Evolutionary conservation across 805 yeast species (phyloP).

Genomic region (Ogataea polymorpha): DNA sequence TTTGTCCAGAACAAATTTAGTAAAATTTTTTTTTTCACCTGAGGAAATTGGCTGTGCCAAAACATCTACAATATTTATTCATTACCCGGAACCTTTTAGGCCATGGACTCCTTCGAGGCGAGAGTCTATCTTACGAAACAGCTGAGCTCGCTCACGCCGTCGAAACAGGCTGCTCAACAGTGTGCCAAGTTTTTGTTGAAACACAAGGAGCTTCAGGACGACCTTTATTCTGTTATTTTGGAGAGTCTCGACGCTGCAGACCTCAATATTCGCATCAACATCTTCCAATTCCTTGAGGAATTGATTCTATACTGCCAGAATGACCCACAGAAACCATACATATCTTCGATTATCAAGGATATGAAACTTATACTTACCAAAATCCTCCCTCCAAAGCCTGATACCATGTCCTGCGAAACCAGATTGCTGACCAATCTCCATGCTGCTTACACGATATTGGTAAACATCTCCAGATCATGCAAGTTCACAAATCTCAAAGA

Average conservation of each 20-base stretch:
- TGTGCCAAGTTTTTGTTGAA: slow-evolving; percentile 56
- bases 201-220: slow-evolving; percentile 60
- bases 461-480: slow-evolving; percentile 24
- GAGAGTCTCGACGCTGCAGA: slow-evolving; percentile 54
- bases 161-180: slow-evolving; percentile 47
- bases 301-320: slow-evolving; percentile 40
- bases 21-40: slow-evolving; percentile 8
- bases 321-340: slow-evolving; percentile 15
- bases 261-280: slow-evolving; percentile 60
- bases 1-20: slow-evolving; percentile 38
- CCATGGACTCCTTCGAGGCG: slow-evolving; percentile 88
- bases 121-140: slow-evolving; percentile 70
- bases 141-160: slow-evolving; percentile 62
- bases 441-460: slow-evolving; percentile 25
- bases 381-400: slow-evolving; percentile 34
- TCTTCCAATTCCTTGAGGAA: slow-evolving; percentile 69
- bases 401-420: slow-evolving; percentile 12
- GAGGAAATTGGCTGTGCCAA: slow-evolving; percentile 6
- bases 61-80: background rate
- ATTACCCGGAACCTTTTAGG: slow-evolving; percentile 9
- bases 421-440: slow-evolving; percentile 30
- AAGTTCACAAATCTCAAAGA: slow-evolving; percentile 19
- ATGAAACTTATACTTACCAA: slow-evolving; percentile 33
- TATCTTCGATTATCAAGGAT: slow-evolving; percentile 29
- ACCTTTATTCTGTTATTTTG: slow-evolving; percentile 61